Percentiles rank a stretch among this genome's conserved stretches.
Evolutionary conservation across 768 basidiomycete species (phyloP).

Genomic region (Lyophyllum semitale): DNA sequence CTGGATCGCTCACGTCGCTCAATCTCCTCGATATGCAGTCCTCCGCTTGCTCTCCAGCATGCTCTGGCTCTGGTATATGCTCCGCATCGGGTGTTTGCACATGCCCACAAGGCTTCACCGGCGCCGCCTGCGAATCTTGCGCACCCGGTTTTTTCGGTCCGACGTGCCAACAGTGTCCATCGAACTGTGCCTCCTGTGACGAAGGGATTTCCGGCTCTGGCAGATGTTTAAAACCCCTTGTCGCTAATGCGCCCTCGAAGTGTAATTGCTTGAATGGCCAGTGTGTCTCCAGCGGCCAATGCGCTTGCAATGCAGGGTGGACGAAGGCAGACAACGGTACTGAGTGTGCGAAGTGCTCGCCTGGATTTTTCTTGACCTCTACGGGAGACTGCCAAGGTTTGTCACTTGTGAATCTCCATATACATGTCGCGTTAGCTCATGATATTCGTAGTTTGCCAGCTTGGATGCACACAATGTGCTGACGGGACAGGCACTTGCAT

Average conservation of each 20-base stretch:
- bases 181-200: conserved; percentile 70
- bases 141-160: conserved; percentile 75
- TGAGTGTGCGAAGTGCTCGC: conserved; percentile 71
- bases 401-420: conserved; percentile 16
- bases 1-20: conserved; percentile 47
- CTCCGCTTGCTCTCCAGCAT: conserved; percentile 72
- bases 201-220: conserved; percentile 81
- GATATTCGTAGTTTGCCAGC: conserved; percentile 57
- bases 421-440: background rate
- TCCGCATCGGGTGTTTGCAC: conserved; percentile 68
- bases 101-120: conserved; percentile 76
- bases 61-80: conserved; percentile 74
- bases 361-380: conserved; percentile 73
- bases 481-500: conserved; percentile 70
- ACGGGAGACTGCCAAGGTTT: conserved; percentile 75
- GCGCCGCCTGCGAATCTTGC: conserved; percentile 80
- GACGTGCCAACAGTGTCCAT: conserved; percentile 68
- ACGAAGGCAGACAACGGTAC: conserved; percentile 70
- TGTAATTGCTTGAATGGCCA: conserved; percentile 86
- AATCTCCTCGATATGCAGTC: conserved; percentile 74
- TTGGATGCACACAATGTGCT: conserved; percentile 73
- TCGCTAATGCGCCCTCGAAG: conserved; percentile 55
- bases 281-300: conserved; percentile 69
- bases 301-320: conserved; percentile 80
- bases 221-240: conserved; percentile 56